Conservation (phyloP, 2,329 filamentous ascomycete species). For the Aspergillus neotritici region DNA sequence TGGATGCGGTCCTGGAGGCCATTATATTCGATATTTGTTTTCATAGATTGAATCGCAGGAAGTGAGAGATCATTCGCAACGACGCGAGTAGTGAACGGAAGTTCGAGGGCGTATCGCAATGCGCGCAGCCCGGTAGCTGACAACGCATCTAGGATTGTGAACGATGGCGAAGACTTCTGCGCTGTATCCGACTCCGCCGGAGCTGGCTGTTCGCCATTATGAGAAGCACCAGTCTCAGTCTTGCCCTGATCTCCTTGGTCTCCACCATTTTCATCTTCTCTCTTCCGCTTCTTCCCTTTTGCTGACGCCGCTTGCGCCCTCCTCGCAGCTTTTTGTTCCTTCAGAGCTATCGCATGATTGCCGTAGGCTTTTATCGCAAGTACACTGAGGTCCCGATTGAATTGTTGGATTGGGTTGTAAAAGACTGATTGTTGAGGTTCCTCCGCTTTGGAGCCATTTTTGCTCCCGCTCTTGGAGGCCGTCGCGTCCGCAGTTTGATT, state of each 20-base stretch:
- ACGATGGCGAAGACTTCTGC: slow-evolving; percentile 41
- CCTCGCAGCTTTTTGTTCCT: slow-evolving; percentile 45
- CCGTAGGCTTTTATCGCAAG: slow-evolving; percentile 87
- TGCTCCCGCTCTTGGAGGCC: slow-evolving; percentile 33
- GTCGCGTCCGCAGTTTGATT: slow-evolving; percentile 49
- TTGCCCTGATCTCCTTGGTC: no score
- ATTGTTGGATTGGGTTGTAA: slow-evolving; percentile 98
- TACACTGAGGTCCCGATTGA: slow-evolving; percentile 92
- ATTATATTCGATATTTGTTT: slow-evolving; percentile 80
- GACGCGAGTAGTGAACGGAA: slow-evolving; percentile 74
- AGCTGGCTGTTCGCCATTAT: slow-evolving; percentile 9
- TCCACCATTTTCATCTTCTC: slow-evolving; percentile 16
- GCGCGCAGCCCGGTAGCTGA: slow-evolving; percentile 91
- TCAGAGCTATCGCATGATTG: slow-evolving; percentile 56
- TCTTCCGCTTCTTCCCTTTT: slow-evolving; percentile 37
- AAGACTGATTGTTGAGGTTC: slow-evolving; percentile 77
- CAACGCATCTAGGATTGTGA: slow-evolving; percentile 88
- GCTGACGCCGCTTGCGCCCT: slow-evolving; percentile 31
- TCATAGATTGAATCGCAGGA: slow-evolving; percentile 72
- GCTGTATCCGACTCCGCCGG: slow-evolving; percentile 18
- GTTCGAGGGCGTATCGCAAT: slow-evolving; percentile 82
- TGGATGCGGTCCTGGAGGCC: slow-evolving; percentile 64
- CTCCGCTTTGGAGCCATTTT: slow-evolving; percentile 45
- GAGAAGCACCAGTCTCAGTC: background rate
- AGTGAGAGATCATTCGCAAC: slow-evolving; percentile 85